Base-by-base conservation (phyloP, 768 basidiomycete species). In the Naganishia antarctica region DNA sequence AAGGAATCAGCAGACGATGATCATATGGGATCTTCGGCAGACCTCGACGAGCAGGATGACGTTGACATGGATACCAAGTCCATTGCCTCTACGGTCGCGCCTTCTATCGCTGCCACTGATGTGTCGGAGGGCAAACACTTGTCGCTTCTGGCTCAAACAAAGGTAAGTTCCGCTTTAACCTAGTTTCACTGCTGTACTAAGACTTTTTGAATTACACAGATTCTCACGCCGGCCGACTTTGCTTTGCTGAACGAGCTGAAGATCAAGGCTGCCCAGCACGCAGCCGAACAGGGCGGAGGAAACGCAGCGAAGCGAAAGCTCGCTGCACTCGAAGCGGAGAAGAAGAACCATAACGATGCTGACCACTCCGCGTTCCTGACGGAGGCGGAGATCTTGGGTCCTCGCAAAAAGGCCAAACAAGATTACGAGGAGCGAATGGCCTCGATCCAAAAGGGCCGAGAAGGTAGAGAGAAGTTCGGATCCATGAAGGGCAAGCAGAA, bases 201-300 rank as follows among this genome's bases (percentile, higher is more conserved):
- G 15, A 40, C n/a, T 9, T 44, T 41, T 29, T 21, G 29, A 1
- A 34, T 12, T 51, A 50, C 23, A 0, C 69, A 96, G 91, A 98
- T 99, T 71, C 84, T 98, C 45, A 98, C 96, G 0, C 96, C 96
- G 0, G 92, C 92, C 31, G 96, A 99, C 77, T 99, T 97, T 74
- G 89, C 89, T 0, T 78, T 96, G 58, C 82, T 98, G 59, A 89
- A 90, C 72, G 90, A 96, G 70, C 85, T 98, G 21, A 86, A 87
- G 1, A 82, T 90, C 53, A 83, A 90, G 78, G 89, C 87, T 0
- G 89, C 89, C 18, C 80, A 82, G 16, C 83, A 85, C 63, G 85
- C 84, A 0, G 85, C 88, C 6, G 85, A 90, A 72, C 78, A 77
- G 25, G 85, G 85, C 1, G 87, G 90, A 1, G 80, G 84, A 21